These are phyloP conservation scores for Sclerotinia minor DNA, from an alignment of 2,329 filamentous ascomycete genomes.

Conservation along the genomic window DNA sequence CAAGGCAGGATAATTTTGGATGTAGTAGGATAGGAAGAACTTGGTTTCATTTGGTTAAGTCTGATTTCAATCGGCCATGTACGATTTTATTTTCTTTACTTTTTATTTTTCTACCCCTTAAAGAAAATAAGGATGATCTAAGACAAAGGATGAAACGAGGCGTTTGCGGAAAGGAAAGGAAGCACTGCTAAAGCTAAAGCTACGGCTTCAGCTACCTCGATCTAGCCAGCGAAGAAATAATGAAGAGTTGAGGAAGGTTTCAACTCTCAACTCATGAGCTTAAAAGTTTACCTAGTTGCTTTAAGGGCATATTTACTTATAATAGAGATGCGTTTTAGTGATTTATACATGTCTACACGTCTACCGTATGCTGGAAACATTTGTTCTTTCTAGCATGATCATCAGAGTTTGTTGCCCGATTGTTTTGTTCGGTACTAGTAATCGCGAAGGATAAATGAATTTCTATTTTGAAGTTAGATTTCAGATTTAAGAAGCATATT, in stretches of 20 bases:
- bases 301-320: not conserved
- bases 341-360: not conserved
- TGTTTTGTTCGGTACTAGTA: too few species aligned
- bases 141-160: not conserved
- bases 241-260: not conserved
- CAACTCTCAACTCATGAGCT: not conserved
- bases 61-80: not conserved
- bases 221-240: conserved; percentile 6
- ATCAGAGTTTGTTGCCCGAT: not conserved
- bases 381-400: not conserved
- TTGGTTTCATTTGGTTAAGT: not conserved
- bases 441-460: not conserved
- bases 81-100: not conserved
- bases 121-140: not conserved
- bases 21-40: not conserved
- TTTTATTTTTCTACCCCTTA: too few species aligned
- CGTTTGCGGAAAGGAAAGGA: not conserved
- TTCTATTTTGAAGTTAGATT: not conserved
- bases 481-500: not conserved
- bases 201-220: not conserved
- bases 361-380: not conserved
- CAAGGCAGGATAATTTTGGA: not conserved
- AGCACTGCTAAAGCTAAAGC: not conserved
- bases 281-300: not conserved
- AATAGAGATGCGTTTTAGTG: conserved; percentile 8